Conservation (phyloP, 352 stramenopile genomes). For the Pythium aquatile region DNA sequence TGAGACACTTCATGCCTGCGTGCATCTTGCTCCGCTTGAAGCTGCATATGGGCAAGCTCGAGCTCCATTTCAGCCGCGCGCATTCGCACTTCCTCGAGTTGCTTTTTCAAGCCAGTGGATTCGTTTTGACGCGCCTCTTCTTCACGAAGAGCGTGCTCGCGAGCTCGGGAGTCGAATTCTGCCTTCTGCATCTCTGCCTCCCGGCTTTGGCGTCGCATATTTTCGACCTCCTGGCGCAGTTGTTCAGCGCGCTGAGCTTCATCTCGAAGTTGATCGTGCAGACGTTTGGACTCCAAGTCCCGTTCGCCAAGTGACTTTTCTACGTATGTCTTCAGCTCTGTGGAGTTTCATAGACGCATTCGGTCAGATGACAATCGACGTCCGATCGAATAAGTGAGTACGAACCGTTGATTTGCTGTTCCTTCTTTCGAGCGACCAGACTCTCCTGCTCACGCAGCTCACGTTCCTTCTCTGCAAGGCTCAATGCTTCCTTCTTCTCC, state of each 20-base stretch:
- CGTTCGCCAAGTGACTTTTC: conserved; percentile 65
- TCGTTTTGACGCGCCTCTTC: conserved; percentile 45
- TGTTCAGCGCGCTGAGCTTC: conserved; percentile 58
- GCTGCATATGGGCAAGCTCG: conserved; percentile 46
- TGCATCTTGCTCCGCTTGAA: conserved; percentile 48
- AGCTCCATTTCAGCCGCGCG: conserved; percentile 48
- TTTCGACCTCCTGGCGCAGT: conserved; percentile 53
- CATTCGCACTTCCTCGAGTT: conserved; percentile 58
- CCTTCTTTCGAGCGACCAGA: conserved; percentile 44
- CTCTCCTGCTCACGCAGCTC: conserved; percentile 59
- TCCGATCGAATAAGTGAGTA: not conserved
- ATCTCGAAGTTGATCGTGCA: conserved; percentile 58
- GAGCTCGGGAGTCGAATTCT: conserved; percentile 34
- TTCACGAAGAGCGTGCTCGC: conserved; percentile 36
- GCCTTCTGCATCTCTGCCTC: conserved; percentile 47
- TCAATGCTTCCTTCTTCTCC: conserved; percentile 66
- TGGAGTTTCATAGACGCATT: conserved; percentile 1
- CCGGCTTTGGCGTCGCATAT: conserved; percentile 44
- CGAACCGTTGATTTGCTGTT: conserved; percentile 61
- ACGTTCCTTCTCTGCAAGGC: conserved; percentile 56
- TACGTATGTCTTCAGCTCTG: conserved; percentile 58
- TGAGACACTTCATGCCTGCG: conserved; percentile 25
- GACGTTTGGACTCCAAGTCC: conserved; percentile 62
- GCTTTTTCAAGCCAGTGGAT: conserved; percentile 35
- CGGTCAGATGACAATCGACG: not conserved